These are phyloP conservation scores for Dryadomyces quercus-mongolicae DNA, from an alignment of 2,329 filamentous ascomycete species.

Conservation along the genomic window DNA sequence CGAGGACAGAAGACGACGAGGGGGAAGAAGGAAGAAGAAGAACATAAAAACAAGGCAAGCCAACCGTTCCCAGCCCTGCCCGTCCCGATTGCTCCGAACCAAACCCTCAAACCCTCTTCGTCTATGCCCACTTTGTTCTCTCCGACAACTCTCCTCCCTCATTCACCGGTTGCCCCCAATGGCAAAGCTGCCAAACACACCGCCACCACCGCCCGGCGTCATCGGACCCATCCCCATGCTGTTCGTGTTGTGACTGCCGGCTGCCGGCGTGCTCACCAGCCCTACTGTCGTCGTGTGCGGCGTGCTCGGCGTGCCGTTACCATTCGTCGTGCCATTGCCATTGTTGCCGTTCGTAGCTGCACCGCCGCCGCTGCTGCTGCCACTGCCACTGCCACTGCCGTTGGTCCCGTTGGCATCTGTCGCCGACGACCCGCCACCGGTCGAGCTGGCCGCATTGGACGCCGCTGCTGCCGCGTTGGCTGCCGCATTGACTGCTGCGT, in stretches of 20 bases:
- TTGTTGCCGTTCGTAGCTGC: constrained; percentile 26
- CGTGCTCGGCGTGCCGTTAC: constrained; percentile 32
- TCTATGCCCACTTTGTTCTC: neutral
- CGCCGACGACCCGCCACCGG: neutral
- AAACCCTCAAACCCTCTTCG: neutral
- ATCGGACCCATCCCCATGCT: constrained; percentile 53
- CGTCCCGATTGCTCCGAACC: neutral
- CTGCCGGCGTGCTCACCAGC: constrained; percentile 53
- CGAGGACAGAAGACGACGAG: neutral
- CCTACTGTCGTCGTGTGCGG: constrained; percentile 50
- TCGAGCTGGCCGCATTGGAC: neutral
- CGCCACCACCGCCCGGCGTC: constrained; percentile 65
- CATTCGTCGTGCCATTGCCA: constrained; percentile 21
- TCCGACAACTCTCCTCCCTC: neutral
- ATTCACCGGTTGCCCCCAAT: constrained; percentile 23
- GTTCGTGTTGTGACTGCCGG: constrained; percentile 46
- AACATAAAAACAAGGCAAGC: constrained; percentile 6
- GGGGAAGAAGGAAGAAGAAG: neutral
- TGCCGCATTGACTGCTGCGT: neutral
- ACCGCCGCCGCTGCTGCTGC: constrained; percentile 12
- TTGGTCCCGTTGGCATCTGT: constrained; percentile 10
- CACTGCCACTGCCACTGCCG: constrained; percentile 9
- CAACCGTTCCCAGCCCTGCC: neutral
- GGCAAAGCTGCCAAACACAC: constrained; percentile 64
- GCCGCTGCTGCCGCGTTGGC: neutral